Percentiles rank a stretch among this genome's conserved stretches.
phyloP scores from a whole-genome alignment of 176 grass and related monocot species.

The Oryza officinalis region DNA sequence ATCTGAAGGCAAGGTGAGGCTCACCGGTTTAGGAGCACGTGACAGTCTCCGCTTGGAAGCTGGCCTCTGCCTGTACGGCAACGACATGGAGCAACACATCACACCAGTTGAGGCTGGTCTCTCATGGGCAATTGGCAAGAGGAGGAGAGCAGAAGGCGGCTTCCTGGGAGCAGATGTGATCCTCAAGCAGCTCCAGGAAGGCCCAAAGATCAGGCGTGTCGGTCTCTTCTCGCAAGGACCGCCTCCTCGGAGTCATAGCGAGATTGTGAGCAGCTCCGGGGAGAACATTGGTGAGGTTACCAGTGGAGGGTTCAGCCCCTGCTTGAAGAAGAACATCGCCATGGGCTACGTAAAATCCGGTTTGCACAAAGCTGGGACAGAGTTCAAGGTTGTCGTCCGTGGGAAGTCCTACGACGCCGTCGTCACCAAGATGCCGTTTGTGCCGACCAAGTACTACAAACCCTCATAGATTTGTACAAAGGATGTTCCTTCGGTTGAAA shows the following conservation, averaged over 20 bases:
- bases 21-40: conserved; percentile 87
- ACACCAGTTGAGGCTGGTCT: conserved; percentile 93
- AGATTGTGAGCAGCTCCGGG: conserved; percentile 61
- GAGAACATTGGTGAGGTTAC: conserved; percentile 96
- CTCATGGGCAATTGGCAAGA: conserved; percentile 92
- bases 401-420: conserved; percentile 79
- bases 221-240: conserved; percentile 89
- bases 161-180: conserved; percentile 90
- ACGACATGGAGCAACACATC: conserved; percentile 96
- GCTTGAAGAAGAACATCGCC: conserved; percentile 97
- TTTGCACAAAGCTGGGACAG: conserved; percentile 90
- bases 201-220: conserved; percentile 75
- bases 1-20: conserved; percentile 80
- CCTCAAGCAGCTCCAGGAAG: conserved; percentile 91
- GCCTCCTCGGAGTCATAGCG: conserved; percentile 79
- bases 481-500: not conserved
- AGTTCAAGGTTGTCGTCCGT: conserved; percentile 77
- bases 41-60: conserved; percentile 97
- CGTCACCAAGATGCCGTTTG: conserved; percentile 98
- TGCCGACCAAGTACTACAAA: conserved; percentile 94
- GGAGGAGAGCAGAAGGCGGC: conserved; percentile 80
- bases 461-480: conserved; percentile 50
- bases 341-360: conserved; percentile 97
- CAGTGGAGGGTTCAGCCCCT: conserved; percentile 95
- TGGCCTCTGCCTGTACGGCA: conserved; percentile 93